A percentile compares a stretch with the other conserved stretches of the same genome.
Evolutionary conservation across 2,329 filamentous ascomycete genomes (phyloP).

Genomic region (Aspergillus pseudoterreus): DNA sequence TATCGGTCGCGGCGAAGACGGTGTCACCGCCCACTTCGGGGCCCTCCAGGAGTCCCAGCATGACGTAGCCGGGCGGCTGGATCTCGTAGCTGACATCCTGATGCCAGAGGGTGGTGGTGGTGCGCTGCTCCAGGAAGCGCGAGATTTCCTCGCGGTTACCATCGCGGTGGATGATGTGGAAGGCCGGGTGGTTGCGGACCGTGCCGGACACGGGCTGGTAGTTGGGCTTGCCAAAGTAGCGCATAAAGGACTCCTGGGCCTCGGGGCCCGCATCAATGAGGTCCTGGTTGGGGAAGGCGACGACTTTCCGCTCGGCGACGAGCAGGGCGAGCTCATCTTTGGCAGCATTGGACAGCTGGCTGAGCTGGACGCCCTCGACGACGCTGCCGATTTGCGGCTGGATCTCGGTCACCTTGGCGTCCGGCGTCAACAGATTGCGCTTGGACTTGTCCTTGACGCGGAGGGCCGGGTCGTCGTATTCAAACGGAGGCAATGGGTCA

Average conservation of each 20-base stretch:
- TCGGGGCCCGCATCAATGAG: slow-evolving; percentile 44
- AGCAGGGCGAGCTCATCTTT: slow-evolving; percentile 57
- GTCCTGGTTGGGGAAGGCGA: slow-evolving; percentile 52
- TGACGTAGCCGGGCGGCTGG: slow-evolving; percentile 46
- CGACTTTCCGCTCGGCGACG: slow-evolving; percentile 63
- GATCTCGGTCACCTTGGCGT: slow-evolving; percentile 35
- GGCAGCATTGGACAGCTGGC: slow-evolving; percentile 43
- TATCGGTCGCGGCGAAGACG: slow-evolving; percentile 43
- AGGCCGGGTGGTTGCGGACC: slow-evolving; percentile 40
- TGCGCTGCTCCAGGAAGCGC: slow-evolving; percentile 41
- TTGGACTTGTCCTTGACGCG: slow-evolving; percentile 40
- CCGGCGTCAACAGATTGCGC: slow-evolving; percentile 31
- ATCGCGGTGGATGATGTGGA: slow-evolving; percentile 46
- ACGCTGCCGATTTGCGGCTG: slow-evolving; percentile 42
- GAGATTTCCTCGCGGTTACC: slow-evolving; percentile 43
- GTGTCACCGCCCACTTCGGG: slow-evolving; percentile 51
- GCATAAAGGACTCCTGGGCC: slow-evolving; percentile 42
- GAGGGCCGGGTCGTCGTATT: slow-evolving; percentile 46
- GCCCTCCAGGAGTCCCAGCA: slow-evolving; percentile 48
- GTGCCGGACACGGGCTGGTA: slow-evolving; percentile 45
- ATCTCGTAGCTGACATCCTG: slow-evolving; percentile 49
- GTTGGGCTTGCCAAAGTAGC: slow-evolving; percentile 45
- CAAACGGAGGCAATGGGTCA: slow-evolving; percentile 42
- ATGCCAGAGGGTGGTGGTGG: slow-evolving; percentile 48
- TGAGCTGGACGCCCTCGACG: slow-evolving; percentile 46